Conservation (phyloP, 805 yeast species). For the Saccharomycopsis babjevae region DNA sequence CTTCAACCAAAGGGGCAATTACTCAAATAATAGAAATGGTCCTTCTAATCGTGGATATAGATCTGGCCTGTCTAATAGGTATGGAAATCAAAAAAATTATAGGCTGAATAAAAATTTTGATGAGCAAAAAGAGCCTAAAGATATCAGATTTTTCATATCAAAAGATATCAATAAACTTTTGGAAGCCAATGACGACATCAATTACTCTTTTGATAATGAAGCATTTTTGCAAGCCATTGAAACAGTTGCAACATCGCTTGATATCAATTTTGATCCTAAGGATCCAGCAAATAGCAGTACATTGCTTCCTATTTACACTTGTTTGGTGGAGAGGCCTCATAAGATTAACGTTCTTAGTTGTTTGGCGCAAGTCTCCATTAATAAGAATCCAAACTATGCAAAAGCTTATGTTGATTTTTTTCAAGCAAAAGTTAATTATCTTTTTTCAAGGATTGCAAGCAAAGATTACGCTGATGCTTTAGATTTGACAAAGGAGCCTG, state of each 20-base stretch:
- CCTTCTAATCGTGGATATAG: background rate
- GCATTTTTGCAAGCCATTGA: background rate
- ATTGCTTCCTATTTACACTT: slow-evolving; percentile 51
- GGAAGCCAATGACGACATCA: background rate
- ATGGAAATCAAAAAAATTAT: background rate
- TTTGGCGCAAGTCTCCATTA: slow-evolving; percentile 54
- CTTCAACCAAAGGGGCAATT: background rate
- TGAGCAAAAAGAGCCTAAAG: background rate
- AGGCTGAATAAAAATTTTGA: background rate
- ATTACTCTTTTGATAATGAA: background rate
- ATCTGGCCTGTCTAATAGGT: background rate
- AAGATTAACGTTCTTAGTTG: slow-evolving; percentile 67
- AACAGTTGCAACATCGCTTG: background rate
- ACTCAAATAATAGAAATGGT: background rate
- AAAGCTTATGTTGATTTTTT: slow-evolving; percentile 58
- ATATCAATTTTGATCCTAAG: background rate
- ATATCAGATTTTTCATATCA: background rate
- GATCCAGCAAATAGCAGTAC: background rate
- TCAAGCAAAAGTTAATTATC: slow-evolving; percentile 36
- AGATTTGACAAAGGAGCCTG: slow-evolving; percentile 38
- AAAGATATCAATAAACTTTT: background rate
- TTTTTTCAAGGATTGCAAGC: background rate
- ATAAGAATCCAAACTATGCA: slow-evolving; percentile 55
- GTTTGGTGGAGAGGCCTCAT: slow-evolving; percentile 83
- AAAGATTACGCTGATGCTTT: slow-evolving; percentile 58